These are phyloP conservation scores for Botryotinia calthae DNA, from an alignment of 2,329 filamentous ascomycete genomes.

Conservation along the genomic window DNA sequence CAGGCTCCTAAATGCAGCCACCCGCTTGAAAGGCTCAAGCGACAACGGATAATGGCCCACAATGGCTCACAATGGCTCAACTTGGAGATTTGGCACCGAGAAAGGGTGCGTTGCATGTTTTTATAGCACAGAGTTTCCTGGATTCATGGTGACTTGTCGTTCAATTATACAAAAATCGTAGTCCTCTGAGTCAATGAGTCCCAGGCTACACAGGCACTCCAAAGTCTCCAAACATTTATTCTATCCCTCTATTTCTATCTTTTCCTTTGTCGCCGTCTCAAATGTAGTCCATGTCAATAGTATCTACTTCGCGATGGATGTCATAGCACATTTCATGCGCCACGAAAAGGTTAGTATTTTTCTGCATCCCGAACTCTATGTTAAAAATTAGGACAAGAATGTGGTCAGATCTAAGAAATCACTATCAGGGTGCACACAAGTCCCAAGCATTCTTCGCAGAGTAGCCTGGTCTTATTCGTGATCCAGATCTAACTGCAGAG, in stretches of 20 bases:
- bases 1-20: not conserved
- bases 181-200: not conserved
- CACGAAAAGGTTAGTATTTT: not conserved
- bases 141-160: not conserved
- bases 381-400: not conserved
- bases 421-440: not conserved
- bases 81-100: not conserved
- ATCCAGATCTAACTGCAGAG: not conserved
- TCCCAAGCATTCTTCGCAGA: no score
- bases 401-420: not conserved
- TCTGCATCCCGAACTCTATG: not conserved
- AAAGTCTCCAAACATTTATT: not conserved
- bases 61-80: not conserved
- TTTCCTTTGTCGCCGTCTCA: not conserved
- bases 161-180: not conserved
- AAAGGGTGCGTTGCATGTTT: not conserved
- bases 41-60: not conserved
- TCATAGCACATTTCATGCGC: not conserved
- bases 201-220: not conserved
- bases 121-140: not conserved
- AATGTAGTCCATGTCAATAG: not conserved
- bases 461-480: not conserved
- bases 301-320: not conserved
- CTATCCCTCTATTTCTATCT: not conserved
- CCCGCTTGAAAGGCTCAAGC: not conserved